These are phyloP conservation scores for Boletus subcaerulescens DNA, from an alignment of 768 basidiomycete genomes.

Conservation along the genomic window DNA sequence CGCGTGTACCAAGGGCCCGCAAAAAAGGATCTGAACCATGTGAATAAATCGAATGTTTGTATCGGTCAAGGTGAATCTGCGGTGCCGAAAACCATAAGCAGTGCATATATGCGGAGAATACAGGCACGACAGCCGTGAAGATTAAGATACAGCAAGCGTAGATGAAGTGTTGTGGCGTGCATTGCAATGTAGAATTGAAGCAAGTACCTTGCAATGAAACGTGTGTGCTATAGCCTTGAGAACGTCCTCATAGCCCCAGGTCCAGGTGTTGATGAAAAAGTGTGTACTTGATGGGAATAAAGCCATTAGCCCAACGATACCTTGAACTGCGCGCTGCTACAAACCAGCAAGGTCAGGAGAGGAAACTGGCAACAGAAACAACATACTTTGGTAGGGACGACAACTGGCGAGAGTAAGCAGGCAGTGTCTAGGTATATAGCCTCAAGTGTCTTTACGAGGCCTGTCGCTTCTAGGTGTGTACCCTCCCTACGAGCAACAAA, in stretches of 20 bases:
- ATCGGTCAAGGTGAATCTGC: slow-evolving; percentile 88
- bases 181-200: background rate
- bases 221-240: slow-evolving; percentile 68
- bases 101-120: slow-evolving; percentile 3
- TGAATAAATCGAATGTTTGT: slow-evolving; percentile 72
- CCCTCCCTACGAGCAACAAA: slow-evolving; percentile 25
- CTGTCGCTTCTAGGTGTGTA: slow-evolving; percentile 19
- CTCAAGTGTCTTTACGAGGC: slow-evolving; percentile 53
- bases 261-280: slow-evolving; percentile 94
- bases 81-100: slow-evolving; percentile 2
- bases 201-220: slow-evolving; percentile 59
- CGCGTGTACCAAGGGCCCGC: slow-evolving; percentile 54
- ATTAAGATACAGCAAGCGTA: background rate
- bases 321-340: slow-evolving; percentile 64
- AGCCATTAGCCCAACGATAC: slow-evolving; percentile 66
- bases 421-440: slow-evolving; percentile 86
- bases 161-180: background rate
- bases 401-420: slow-evolving; percentile 48
- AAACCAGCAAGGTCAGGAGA: background rate
- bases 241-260: slow-evolving; percentile 94
- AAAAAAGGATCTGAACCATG: slow-evolving; percentile 59
- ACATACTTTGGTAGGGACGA: slow-evolving; percentile 60
- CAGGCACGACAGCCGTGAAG: background rate
- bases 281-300: slow-evolving; percentile 60
- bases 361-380: too few species aligned